Evolutionary conservation across 2,329 filamentous ascomycete species (phyloP).

Genomic region (Epicoccum nigrum): DNA sequence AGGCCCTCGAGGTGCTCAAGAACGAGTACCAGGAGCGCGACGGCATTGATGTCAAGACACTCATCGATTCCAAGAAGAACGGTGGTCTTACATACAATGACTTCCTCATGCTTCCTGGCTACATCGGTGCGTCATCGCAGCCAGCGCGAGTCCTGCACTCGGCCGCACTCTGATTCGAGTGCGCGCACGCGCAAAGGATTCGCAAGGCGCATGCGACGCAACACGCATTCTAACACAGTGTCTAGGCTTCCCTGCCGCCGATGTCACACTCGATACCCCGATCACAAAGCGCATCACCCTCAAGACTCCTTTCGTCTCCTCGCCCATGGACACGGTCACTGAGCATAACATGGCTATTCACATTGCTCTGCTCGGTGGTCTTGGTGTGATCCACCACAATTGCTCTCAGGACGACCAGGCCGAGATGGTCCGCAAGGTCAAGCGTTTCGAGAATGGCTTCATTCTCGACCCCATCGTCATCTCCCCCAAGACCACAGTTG

Average conservation of each 20-base stretch:
- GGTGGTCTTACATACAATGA: conserved; percentile 99
- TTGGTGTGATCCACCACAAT: conserved; percentile 99
- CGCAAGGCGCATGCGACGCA: conserved; percentile 4
- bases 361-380: conserved; percentile 85
- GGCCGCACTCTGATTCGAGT: conserved; percentile 4
- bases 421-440: conserved; percentile 99
- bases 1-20: conserved; percentile 79
- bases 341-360: conserved; percentile 99
- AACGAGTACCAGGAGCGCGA: conserved; percentile 77
- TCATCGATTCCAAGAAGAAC: conserved; percentile 89
- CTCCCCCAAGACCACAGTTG: conserved; percentile 83
- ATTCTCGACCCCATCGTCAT: conserved; percentile 96
- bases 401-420: conserved; percentile 97
- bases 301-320: conserved; percentile 96
- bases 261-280: conserved; percentile 85
- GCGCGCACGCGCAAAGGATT: conserved; percentile 5
- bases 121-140: conserved; percentile 70
- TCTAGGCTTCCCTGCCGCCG: conserved; percentile 84
- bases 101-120: conserved; percentile 94
- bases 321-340: conserved; percentile 99
- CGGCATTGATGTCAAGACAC: conserved; percentile 83
- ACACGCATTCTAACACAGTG: conserved; percentile 19
- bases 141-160: conserved; percentile 6
- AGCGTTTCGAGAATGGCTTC: conserved; percentile 99
- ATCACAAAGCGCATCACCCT: conserved; percentile 94